phyloP scores from a whole-genome alignment of 2,329 filamentous ascomycete species.

The Aspergillus sp. region DNA sequence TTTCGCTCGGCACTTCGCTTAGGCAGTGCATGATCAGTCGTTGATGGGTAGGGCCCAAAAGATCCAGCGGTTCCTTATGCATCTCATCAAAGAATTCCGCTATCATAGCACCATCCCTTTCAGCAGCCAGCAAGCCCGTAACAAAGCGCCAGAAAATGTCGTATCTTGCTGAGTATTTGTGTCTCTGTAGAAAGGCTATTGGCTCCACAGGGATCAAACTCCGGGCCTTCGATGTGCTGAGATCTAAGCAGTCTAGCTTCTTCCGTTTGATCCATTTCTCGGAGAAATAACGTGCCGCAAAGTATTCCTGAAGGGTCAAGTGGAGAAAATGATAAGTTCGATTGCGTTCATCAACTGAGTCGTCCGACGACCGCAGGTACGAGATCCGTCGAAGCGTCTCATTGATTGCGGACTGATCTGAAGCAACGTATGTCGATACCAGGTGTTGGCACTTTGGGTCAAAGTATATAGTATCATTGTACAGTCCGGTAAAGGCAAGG shows the following conservation, averaged over 20 bases:
- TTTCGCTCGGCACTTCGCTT: slow-evolving; percentile 22
- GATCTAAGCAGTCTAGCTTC: not conserved
- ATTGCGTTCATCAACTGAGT: slow-evolving; percentile 7
- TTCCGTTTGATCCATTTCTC: slow-evolving; percentile 25
- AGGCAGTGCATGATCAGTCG: slow-evolving; percentile 42
- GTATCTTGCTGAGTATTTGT: slow-evolving; percentile 43
- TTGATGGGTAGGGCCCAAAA: slow-evolving; percentile 38
- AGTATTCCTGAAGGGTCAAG: slow-evolving; percentile 46
- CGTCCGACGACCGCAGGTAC: slow-evolving; percentile 37
- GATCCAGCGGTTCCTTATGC: slow-evolving; percentile 33
- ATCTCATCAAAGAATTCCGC: slow-evolving; percentile 30
- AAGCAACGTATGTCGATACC: slow-evolving; percentile 12
- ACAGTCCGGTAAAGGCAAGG: slow-evolving; percentile 38
- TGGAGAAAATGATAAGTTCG: slow-evolving; percentile 43
- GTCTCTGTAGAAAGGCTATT: slow-evolving; percentile 27
- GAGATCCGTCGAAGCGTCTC: slow-evolving; percentile 28
- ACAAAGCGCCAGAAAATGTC: slow-evolving; percentile 47
- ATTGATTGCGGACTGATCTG: slow-evolving; percentile 4
- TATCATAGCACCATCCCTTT: slow-evolving; percentile 9
- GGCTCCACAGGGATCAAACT: not conserved
- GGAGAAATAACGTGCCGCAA: slow-evolving; percentile 43
- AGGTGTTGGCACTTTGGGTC: slow-evolving; percentile 16
- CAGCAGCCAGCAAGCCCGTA: slow-evolving; percentile 34
- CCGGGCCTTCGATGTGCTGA: not conserved
- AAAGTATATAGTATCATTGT: slow-evolving; percentile 36